Conservation (phyloP, 352 stramenopile genomes). For the Phytophthora pinifolia region DNA sequence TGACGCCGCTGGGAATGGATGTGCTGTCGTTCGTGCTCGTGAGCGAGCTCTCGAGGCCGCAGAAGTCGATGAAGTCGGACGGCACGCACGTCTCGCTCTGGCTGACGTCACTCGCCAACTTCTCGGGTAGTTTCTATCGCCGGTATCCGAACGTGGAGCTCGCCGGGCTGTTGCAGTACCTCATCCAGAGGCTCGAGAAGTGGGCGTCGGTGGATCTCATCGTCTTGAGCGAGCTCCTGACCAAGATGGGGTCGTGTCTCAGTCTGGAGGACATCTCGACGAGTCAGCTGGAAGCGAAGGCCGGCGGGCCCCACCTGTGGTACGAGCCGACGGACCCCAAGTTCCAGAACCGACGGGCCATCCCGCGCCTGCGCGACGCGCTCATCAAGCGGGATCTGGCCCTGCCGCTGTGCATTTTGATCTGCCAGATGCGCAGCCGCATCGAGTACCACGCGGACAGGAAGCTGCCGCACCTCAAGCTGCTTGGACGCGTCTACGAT, state of each 20-base stretch:
- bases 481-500: slow-evolving; percentile 79
- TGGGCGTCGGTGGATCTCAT: slow-evolving; percentile 86
- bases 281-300: slow-evolving; percentile 81
- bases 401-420: slow-evolving; percentile 73
- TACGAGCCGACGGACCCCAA: slow-evolving; percentile 80
- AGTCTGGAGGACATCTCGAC: slow-evolving; percentile 86
- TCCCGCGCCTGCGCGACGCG: slow-evolving; percentile 79
- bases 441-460: slow-evolving; percentile 80
- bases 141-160: slow-evolving; percentile 93
- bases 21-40: slow-evolving; percentile 94
- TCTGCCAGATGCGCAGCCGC: slow-evolving; percentile 83
- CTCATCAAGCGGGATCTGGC: slow-evolving; percentile 81
- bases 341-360: slow-evolving; percentile 80
- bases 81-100: slow-evolving; percentile 93
- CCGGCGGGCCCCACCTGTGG: slow-evolving; percentile 77
- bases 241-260: slow-evolving; percentile 87
- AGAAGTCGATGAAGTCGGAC: slow-evolving; percentile 85
- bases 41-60: slow-evolving; percentile 83
- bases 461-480: slow-evolving; percentile 64
- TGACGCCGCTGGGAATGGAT: slow-evolving; percentile 93
- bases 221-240: slow-evolving; percentile 87
- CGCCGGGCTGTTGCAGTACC: slow-evolving; percentile 88
- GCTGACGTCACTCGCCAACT: slow-evolving; percentile 93
- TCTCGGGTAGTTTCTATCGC: slow-evolving; percentile 94
- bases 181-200: slow-evolving; percentile 87